Base-by-base conservation (phyloP, 768 basidiomycete species). In the Scleroderma citrinum region DNA sequence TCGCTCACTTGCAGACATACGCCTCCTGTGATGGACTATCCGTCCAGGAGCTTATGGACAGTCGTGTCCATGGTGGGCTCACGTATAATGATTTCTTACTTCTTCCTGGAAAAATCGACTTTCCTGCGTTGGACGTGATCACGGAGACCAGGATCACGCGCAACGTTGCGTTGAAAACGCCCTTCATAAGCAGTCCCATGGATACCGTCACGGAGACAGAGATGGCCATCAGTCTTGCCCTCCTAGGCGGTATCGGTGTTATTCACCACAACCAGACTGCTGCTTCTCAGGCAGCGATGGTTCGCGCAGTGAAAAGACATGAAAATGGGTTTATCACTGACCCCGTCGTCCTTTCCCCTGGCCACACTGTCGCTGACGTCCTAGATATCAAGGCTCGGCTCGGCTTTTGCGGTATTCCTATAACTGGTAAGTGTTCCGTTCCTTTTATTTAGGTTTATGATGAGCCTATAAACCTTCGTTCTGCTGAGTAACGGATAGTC, bases 241-340 rank as follows among this genome's bases (percentile, higher is more conserved):
- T 99, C 47, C 81, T 94, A 48, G 96, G 96, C 43, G 96, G 95
- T 47, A 87, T 98, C 53, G 95, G 96, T 71, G 90, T 98, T 62
- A 97, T 98, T 59, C 95, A 99, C 67, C 93, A 99, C 71, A 99
- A 98, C 68, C 90, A 92, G 66, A 56, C 83, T 1, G 62, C 92
- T 0, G 82, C 81, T 38, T 79, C 81, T 4, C 96, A 99, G 71
- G 95, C 95, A 7, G 85, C 87, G 35, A 98, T 98, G 94, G 92
- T 98, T 59, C 86, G 91, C 55, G 89, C 91, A 37, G 96, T 98
- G 26, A 99, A 99, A 69, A 85, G 94, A 60, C 95, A 94, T 65
- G 95, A 98, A 70, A 99, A 98, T 63, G 96, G 96, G 5, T 98
- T 98, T 72, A 99, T 98, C 69, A 81, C 88, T 46, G 92, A 96